Conservation (phyloP, 768 basidiomycete species). For the Cystofilobasidium bisporidii region DNA sequence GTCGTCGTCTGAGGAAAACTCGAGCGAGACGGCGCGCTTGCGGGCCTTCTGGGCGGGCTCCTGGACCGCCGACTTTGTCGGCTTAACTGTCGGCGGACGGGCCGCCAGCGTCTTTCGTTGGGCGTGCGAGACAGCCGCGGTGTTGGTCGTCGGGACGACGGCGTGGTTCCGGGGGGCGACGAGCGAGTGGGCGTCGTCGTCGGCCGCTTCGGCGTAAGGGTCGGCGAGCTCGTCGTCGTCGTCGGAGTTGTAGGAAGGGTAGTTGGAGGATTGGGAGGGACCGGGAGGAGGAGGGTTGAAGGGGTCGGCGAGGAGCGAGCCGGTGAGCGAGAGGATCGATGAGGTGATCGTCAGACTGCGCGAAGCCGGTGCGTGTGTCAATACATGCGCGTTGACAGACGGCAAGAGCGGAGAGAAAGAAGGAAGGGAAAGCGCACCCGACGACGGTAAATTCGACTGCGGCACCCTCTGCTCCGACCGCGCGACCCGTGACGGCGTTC, state of each 20-base stretch:
- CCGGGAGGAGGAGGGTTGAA: conserved; percentile 6
- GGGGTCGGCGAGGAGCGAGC: conserved; percentile 22
- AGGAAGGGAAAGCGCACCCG: conserved; percentile 31
- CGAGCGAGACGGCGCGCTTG: background rate
- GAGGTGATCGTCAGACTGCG: conserved; percentile 24
- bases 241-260: background rate
- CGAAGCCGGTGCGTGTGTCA: no score
- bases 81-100: no score
- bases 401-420: background rate
- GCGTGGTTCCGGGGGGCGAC: background rate
- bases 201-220: background rate
- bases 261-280: conserved; percentile 21
- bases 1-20: background rate
- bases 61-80: no score
- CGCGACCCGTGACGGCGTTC: conserved; percentile 57
- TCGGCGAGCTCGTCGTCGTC: background rate
- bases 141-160: background rate
- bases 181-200: background rate
- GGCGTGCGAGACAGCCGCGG: background rate
- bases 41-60: background rate
- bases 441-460: conserved; percentile 36
- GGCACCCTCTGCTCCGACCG: conserved; percentile 59
- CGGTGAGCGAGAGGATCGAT: conserved; percentile 27
- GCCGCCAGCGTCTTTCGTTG: no score
- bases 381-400: no score